These are phyloP conservation scores for Chimonanthus salicifolius DNA, from an alignment of 164 flowering plant species.

Conservation along the genomic window DNA sequence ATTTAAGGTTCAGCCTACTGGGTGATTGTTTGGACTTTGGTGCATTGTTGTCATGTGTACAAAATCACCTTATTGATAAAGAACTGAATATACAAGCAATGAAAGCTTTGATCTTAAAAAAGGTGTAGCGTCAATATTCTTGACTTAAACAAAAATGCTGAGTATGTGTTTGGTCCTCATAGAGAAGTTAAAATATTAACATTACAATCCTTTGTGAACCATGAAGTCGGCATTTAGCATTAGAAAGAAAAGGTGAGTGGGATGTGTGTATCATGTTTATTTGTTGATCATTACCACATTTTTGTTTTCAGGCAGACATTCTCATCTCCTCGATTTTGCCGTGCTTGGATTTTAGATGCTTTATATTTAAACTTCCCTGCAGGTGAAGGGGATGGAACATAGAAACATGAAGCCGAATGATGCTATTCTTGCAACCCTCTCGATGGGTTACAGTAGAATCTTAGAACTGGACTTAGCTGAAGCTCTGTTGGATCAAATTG, in stretches of 20 bases:
- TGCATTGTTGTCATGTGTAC: too few relatives aligned
- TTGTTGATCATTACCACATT: not conserved
- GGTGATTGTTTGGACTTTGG: too few relatives aligned
- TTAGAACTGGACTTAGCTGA: constrained; percentile 75
- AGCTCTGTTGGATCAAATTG: constrained; percentile 50
- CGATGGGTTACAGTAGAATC: constrained; percentile 53
- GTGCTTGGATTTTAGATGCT: not conserved
- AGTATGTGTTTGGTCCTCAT: not conserved
- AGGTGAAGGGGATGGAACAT: constrained; percentile 63
- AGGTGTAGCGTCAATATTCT: too few relatives aligned
- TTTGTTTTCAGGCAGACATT: not conserved
- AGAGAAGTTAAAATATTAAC: too few relatives aligned
- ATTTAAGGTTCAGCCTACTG: too few relatives aligned
- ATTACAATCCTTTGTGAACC: not conserved
- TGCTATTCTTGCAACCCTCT: constrained; percentile 60
- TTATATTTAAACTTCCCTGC: constrained; percentile 12
- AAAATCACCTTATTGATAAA: too few relatives aligned
- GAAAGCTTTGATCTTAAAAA: too few relatives aligned
- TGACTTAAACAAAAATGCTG: too few relatives aligned
- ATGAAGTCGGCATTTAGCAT: not conserved
- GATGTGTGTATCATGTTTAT: not conserved
- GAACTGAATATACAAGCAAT: too few relatives aligned
- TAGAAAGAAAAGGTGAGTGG: not conserved
- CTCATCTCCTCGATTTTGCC: not conserved
- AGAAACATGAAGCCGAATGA: constrained; percentile 52